phyloP scores from a whole-genome alignment of 2,329 filamentous ascomycete genomes.

The Fusarium azukiicola region DNA sequence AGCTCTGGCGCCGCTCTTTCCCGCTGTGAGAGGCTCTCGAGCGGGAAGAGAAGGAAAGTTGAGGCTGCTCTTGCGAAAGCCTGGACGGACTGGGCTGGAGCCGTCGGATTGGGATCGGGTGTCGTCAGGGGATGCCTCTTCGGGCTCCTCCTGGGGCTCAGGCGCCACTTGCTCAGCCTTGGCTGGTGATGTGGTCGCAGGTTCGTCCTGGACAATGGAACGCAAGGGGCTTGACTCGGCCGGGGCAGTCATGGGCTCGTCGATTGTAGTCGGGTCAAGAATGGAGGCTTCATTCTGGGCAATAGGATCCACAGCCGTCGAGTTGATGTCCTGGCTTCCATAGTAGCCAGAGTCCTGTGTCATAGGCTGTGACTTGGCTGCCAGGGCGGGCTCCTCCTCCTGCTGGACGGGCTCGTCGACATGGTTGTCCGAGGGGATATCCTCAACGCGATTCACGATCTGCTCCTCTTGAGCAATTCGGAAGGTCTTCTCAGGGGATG shows the following conservation, averaged over 20 bases:
- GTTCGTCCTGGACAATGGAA: conserved; percentile 18
- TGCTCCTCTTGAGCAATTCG: conserved; percentile 29
- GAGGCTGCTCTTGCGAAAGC: conserved; percentile 95
- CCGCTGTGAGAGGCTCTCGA: conserved; percentile 90
- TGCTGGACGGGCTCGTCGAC: conserved; percentile 29
- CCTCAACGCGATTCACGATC: conserved; percentile 23
- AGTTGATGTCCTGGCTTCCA: conserved; percentile 76
- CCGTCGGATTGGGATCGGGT: conserved; percentile 82
- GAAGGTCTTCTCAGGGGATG: conserved; percentile 29
- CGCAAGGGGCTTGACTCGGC: conserved; percentile 51
- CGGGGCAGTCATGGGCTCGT: conserved; percentile 41
- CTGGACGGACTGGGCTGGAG: conserved; percentile 87
- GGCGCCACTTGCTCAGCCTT: conserved; percentile 38
- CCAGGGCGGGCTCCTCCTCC: neutral
- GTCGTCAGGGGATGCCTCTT: conserved; percentile 63
- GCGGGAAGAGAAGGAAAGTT: conserved; percentile 97
- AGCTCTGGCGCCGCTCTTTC: conserved; percentile 89
- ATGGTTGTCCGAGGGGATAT: conserved; percentile 37
- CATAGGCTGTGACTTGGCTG: conserved; percentile 42
- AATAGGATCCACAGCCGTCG: conserved; percentile 50
- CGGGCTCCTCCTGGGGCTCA: conserved; percentile 36
- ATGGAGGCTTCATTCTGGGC: conserved; percentile 45
- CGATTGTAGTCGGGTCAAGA: conserved; percentile 44
- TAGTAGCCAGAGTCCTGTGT: conserved; percentile 85
- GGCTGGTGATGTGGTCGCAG: conserved; percentile 59